Base-by-base conservation (phyloP, 441 rosid genomes). In the Gossypium schwendimanii region DNA sequence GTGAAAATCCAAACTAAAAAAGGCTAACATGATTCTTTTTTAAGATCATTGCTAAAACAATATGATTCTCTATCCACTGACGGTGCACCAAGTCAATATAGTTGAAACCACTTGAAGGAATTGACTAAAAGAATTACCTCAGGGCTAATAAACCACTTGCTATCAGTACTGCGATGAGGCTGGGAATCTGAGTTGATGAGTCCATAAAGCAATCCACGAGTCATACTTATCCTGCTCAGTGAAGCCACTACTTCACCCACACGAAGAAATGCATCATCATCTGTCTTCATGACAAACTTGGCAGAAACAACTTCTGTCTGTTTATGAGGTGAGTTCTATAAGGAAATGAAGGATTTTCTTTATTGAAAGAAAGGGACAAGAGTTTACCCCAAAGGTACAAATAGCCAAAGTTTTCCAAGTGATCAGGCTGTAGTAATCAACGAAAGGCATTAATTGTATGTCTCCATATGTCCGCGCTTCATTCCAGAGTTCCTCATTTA, bases 361-460 rank as follows among this genome's bases (percentile, higher is more conserved):
- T 61, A 49, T 63, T 45, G 9, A 20, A 41, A 78, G 69, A 69
- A 80, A 72, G 73, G 71, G 73, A 79, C 75, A 65, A 63, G 76
- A 79, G 2, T 74, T 86, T 87, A 95, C 99, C 93, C 99, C 98
- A 70, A 84, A 93, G 68, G 91, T 93, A 88, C 97, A 95, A 79
- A 93, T 95, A 9, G 97, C 98, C 81, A 95, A 78, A 76, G 97
- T 93, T 86, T 95, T 95, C 97, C 93, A 93, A 59, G 95, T 95
- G 81, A 93, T 93, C 72, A 95, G 90, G 84, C 84, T 91, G 82
- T 95, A 95, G 83, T 95, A 93, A 75, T 93, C 99, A 72, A 93
- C 98, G 79, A 95, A 95, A 70, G 98, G 99, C 98, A 95, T 88
- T 72, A 93, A 79, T 81, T 93, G 98, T 75, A 95, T 80, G 74